Evolutionary conservation across 2,329 filamentous ascomycete species (phyloP).

Genomic region (Fusarium temperatum): DNA sequence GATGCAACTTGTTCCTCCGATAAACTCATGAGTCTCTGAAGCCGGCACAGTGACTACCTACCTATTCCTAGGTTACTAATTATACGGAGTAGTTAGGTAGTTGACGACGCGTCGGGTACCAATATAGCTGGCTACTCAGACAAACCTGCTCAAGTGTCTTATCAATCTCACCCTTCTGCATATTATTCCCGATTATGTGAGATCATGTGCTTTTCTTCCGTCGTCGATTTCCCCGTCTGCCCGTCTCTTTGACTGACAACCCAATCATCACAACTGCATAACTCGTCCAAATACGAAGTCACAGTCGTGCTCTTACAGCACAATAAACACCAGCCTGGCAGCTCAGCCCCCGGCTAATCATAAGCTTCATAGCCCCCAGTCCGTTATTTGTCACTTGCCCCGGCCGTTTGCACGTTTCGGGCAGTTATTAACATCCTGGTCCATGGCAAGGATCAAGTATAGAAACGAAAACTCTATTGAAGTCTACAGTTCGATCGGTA

Average conservation of each 20-base stretch:
- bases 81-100: background rate
- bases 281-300: background rate
- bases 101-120: background rate
- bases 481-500: background rate
- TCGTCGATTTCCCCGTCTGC: background rate
- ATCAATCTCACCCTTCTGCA: background rate
- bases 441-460: background rate
- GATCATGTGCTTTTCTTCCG: background rate
- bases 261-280: background rate
- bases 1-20: background rate
- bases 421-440: background rate
- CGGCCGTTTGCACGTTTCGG: background rate
- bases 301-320: background rate
- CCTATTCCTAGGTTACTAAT: background rate
- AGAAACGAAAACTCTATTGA: background rate
- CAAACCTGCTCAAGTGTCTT: background rate
- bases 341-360: conserved; percentile 35
- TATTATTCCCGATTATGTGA: conserved; percentile 16
- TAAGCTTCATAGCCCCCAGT: conserved; percentile 12
- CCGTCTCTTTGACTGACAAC: background rate
- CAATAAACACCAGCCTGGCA: background rate
- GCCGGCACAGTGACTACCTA: background rate
- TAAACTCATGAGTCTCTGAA: background rate
- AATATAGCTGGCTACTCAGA: background rate
- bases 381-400: background rate